These are phyloP conservation scores for Botrytis byssoidea DNA, from an alignment of 2,329 filamentous ascomycete genomes.

Conservation along the genomic window DNA sequence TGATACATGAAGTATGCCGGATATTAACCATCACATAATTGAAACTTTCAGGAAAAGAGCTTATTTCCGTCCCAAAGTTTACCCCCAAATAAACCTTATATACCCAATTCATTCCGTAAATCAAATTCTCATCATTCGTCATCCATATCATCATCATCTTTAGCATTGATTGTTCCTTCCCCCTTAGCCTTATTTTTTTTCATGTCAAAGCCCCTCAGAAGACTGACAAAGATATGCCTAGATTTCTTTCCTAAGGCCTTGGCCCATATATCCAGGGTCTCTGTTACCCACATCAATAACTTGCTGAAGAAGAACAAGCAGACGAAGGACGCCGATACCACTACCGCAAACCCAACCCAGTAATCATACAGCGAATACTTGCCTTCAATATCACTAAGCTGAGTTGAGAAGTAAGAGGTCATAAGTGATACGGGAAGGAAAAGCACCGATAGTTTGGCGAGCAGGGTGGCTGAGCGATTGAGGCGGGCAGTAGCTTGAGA, in stretches of 20 bases:
- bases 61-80: neutral
- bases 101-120: neutral
- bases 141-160: constrained; percentile 9
- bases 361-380: constrained; percentile 63
- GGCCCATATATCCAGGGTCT: constrained; percentile 42
- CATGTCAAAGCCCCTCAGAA: neutral
- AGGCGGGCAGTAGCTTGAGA: constrained; percentile 69
- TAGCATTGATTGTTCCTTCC: neutral
- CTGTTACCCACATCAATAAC: constrained; percentile 48
- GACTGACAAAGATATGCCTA: constrained; percentile 10
- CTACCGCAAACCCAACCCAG: constrained; percentile 65
- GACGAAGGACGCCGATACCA: constrained; percentile 58
- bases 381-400: constrained; percentile 55
- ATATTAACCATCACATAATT: neutral
- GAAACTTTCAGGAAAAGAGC: neutral
- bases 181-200: neutral
- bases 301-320: constrained; percentile 55
- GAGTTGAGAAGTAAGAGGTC: constrained; percentile 71
- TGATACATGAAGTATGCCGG: neutral
- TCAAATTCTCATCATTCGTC: neutral
- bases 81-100: neutral
- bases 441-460: constrained; percentile 72
- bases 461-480: constrained; percentile 67
- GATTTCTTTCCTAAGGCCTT: constrained; percentile 25
- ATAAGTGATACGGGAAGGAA: constrained; percentile 74